Base-by-base conservation (phyloP, 345 rosid species). In the Abelmoschus esculentus region DNA sequence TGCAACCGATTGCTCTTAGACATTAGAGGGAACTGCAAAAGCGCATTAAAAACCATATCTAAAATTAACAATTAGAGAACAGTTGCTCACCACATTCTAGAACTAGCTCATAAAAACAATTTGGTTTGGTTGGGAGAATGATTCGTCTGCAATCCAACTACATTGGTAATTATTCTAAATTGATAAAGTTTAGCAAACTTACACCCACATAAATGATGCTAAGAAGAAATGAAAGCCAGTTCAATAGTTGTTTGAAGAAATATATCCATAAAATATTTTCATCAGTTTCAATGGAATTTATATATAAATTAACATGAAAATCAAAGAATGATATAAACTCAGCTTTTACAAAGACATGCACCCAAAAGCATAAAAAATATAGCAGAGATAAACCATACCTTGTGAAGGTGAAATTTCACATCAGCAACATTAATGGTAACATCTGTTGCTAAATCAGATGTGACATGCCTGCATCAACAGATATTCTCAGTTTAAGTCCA, bases 1-100 rank as follows among this genome's bases (percentile, higher is more conserved):
- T 85, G 97, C 88, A 93, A 71, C 72, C 76, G 70, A 50, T 81
- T 84, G 79, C 97, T 85, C 87, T 86, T 93, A 5, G 98, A 93
- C 81, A 93, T 78, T 60, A 93, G 87, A 53, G 98, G 98, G 70
- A 93, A 93, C 98, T 93, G 92, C 80, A 69, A 60, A 80, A 47
- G 42, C 38, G 34, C 38, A 71, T 3, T 6, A 5, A 66, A 44
- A 72, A 53, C 44, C 71, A 61, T 57, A 73, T 10, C 18, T 15
- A 15, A 29, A 61, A 49, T 32, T 50, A 28, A 40, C 59, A 47
- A 42, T 57, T 32, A 29, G n/a, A 44, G 31, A 31, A 28, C 59
- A 65, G 5, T 47, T 11, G 28, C 18, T 46, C 49, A 19, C 53
- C 9, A 42, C 28, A 40, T 42, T 40, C 32, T 63, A 42, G 46